These are phyloP conservation scores for Dichotomopilus funicola DNA, from an alignment of 2,329 filamentous ascomycete species.

Conservation along the genomic window DNA sequence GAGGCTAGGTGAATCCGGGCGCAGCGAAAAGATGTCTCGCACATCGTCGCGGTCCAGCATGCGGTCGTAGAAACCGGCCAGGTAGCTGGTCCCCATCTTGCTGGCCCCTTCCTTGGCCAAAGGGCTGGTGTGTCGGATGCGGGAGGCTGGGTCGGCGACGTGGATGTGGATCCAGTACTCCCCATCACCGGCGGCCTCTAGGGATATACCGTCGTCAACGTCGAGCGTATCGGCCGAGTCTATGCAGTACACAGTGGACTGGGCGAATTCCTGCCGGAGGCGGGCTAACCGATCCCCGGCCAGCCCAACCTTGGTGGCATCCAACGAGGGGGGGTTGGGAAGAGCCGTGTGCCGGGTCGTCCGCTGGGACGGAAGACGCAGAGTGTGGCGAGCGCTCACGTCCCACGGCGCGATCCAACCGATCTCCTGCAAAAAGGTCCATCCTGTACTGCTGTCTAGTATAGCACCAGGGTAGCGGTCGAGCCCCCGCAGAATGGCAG, in stretches of 20 bases:
- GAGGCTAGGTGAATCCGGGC: constrained; percentile 43
- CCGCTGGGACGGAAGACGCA: constrained; percentile 45
- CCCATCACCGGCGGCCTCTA: constrained; percentile 50
- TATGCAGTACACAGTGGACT: constrained; percentile 64
- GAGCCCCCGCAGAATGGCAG: constrained; percentile 56
- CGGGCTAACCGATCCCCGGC: constrained; percentile 40
- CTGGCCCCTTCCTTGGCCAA: constrained; percentile 56
- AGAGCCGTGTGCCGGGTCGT: constrained; percentile 40
- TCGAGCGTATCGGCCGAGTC: constrained; percentile 60
- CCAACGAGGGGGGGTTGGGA: constrained; percentile 24
- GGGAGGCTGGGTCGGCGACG: constrained; percentile 70
- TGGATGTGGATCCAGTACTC: constrained; percentile 74
- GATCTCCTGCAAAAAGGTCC: constrained; percentile 69
- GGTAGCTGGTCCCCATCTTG: constrained; percentile 53
- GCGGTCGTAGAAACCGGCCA: constrained; percentile 49
- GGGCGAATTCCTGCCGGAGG: constrained; percentile 52
- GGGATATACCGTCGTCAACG: constrained; percentile 73
- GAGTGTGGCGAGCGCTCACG: constrained; percentile 55
- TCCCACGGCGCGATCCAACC: constrained; percentile 67
- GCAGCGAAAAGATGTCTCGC: constrained; percentile 49
- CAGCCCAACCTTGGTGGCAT: constrained; percentile 18
- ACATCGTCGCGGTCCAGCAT: constrained; percentile 52
- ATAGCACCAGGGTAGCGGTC: constrained; percentile 50
- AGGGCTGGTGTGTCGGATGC: constrained; percentile 52
- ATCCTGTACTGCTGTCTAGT: constrained; percentile 43